Conservation (phyloP, 257 asterid genomes). For the Scutellaria minor region DNA sequence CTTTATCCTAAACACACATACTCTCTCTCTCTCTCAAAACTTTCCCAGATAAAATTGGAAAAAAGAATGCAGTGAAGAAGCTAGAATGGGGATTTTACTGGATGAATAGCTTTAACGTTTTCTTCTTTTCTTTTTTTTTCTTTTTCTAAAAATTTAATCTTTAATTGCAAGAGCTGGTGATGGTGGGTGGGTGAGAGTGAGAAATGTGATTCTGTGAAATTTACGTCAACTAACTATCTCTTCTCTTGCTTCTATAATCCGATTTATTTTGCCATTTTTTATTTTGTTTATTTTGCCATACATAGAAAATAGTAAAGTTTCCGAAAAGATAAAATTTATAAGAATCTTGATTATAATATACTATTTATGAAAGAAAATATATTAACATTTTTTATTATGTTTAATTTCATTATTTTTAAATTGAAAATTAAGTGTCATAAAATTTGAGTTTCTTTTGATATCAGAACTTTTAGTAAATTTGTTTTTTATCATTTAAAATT, state of each 20-base stretch:
- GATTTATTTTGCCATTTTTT: not conserved
- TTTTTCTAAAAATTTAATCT: not conserved
- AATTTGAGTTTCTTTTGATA: too few relatives aligned
- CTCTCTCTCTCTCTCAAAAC: constrained; percentile 4
- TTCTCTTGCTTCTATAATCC: not conserved
- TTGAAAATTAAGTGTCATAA: too few relatives aligned
- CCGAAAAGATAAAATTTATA: too few relatives aligned
- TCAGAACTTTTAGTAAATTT: too few relatives aligned
- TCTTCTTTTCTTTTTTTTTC: not conserved
- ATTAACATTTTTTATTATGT: too few relatives aligned
- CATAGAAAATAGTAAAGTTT: too few relatives aligned
- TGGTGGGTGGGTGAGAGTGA: constrained; percentile 16
- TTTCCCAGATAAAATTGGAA: not conserved
- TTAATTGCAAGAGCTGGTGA: not conserved
- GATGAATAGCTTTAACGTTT: not conserved
- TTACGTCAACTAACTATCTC: constrained; percentile 38
- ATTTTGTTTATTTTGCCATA: not conserved
- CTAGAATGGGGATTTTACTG: constrained; percentile 17
- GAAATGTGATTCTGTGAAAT: not conserved
- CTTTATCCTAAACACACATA: not conserved
- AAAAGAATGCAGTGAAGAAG: not conserved
- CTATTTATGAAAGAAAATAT: too few relatives aligned
- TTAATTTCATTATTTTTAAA: too few relatives aligned
- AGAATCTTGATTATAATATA: too few relatives aligned
- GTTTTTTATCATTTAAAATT: too few relatives aligned